phyloP scores from a whole-genome alignment of 352 stramenopile species.

The Albugo candida region DNA sequence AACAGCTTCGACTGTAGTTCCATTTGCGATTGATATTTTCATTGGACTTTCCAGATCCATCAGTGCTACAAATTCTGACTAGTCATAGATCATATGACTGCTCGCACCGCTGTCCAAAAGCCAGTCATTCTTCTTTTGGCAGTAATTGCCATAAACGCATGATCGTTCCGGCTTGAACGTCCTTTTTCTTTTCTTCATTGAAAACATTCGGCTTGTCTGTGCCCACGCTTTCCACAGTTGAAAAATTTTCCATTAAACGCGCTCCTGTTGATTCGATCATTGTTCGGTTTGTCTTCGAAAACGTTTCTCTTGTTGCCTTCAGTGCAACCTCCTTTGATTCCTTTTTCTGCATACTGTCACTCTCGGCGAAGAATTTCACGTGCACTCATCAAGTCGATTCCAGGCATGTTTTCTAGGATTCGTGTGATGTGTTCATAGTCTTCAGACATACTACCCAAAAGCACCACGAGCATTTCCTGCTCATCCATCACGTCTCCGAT shows the following conservation, averaged over 20 bases:
- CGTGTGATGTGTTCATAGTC: constrained; percentile 11
- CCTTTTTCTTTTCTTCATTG: background rate
- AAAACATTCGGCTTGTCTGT: background rate
- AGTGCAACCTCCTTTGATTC: background rate
- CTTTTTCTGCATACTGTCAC: background rate
- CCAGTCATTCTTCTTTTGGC: background rate
- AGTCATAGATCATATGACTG: constrained; percentile 8
- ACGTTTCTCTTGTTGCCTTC: background rate
- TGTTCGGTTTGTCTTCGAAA: background rate
- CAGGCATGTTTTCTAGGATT: constrained; percentile 4
- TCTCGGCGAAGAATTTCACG: constrained; percentile 10
- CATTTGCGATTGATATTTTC: constrained; percentile 5
- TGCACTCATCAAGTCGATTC: constrained; percentile 3
- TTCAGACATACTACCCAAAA: constrained; percentile 5
- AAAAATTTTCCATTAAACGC: background rate
- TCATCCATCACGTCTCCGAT: constrained; percentile 5
- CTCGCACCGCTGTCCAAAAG: constrained; percentile 11
- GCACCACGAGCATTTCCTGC: constrained; percentile 6
- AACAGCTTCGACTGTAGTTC: constrained; percentile 3
- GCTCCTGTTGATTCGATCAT: background rate
- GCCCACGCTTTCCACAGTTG: background rate
- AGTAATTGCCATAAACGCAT: background rate
- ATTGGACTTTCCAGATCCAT: background rate
- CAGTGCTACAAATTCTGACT: constrained; percentile 1
- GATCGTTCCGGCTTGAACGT: background rate